phyloP scores from a whole-genome alignment of 1,139 yeast species.

The Debaryomyces sp. region DNA sequence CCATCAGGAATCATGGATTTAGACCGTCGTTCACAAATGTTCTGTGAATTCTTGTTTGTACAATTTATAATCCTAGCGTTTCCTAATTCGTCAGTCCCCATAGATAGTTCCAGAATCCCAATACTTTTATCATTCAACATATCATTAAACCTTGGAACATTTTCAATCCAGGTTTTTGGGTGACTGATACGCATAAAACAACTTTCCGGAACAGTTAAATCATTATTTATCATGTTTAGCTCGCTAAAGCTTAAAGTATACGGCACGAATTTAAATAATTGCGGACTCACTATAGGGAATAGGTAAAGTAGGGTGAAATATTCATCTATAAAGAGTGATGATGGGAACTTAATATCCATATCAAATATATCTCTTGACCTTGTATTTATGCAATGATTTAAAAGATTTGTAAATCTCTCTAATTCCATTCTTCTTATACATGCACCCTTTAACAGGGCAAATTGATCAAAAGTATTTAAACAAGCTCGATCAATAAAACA shows the following conservation, averaged over 20 bases:
- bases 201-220: not conserved
- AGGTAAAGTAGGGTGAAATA: conserved; percentile 26
- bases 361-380: conserved; percentile 29
- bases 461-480: conserved; percentile 6
- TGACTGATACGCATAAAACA: not conserved
- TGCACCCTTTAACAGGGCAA: conserved; percentile 8
- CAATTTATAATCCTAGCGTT: not conserved
- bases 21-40: not conserved
- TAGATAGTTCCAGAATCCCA: conserved; percentile 7
- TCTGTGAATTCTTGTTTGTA: not conserved
- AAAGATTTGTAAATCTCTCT: conserved; percentile 12
- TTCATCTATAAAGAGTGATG: conserved; percentile 23
- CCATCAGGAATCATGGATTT: conserved; percentile 3
- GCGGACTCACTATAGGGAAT: conserved; percentile 26
- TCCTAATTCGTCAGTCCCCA: not conserved
- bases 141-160: conserved; percentile 4
- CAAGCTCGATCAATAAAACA: conserved; percentile 21
- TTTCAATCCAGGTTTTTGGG: not conserved
- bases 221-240: not conserved
- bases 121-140: conserved; percentile 1
- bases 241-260: conserved; percentile 27
- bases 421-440: conserved; percentile 13
- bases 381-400: conserved; percentile 18
- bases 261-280: conserved; percentile 22
- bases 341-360: conserved; percentile 17